Percentiles rank a stretch among this genome's conserved stretches.
phyloP scores from a whole-genome alignment of 225 moss, liverwort and hornwort genomes.

The Ulota crispa region DNA sequence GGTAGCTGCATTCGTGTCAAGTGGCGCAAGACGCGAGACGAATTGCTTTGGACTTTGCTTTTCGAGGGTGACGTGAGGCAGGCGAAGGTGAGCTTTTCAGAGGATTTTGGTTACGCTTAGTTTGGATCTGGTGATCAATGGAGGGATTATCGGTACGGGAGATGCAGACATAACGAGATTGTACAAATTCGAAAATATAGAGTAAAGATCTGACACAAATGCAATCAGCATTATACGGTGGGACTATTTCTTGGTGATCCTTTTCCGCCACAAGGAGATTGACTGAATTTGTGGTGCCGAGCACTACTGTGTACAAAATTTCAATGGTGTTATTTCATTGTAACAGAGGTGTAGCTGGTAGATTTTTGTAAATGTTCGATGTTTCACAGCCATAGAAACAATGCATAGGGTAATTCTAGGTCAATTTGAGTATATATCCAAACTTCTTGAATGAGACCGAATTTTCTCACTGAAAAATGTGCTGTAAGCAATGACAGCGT shows the following conservation, averaged over 20 bases:
- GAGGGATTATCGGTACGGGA: conserved; percentile 9
- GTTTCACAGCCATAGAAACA: neutral
- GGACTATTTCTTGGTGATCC: neutral
- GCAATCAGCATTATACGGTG: neutral
- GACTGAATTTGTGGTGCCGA: neutral
- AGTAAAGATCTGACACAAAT: neutral
- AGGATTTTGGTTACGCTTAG: neutral
- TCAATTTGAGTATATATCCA: neutral
- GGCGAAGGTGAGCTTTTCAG: conserved; percentile 20
- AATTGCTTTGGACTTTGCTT: neutral
- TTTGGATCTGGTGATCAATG: conserved; percentile 11
- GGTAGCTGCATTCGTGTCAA: conserved; percentile 27
- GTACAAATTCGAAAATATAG: neutral
- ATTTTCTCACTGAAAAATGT: neutral
- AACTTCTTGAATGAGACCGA: neutral
- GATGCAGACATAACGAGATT: neutral
- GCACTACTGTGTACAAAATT: neutral
- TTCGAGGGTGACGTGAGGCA: conserved; percentile 2
- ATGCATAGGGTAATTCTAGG: conserved; percentile 14
- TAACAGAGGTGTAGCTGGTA: neutral
- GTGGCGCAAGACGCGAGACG: conserved; percentile 2
- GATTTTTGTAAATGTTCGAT: neutral
- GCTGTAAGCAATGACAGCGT: neutral
- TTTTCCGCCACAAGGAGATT: neutral
- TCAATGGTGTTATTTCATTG: neutral